Conservation (phyloP, 768 basidiomycete species). For the Melanogaster broomeanus region DNA sequence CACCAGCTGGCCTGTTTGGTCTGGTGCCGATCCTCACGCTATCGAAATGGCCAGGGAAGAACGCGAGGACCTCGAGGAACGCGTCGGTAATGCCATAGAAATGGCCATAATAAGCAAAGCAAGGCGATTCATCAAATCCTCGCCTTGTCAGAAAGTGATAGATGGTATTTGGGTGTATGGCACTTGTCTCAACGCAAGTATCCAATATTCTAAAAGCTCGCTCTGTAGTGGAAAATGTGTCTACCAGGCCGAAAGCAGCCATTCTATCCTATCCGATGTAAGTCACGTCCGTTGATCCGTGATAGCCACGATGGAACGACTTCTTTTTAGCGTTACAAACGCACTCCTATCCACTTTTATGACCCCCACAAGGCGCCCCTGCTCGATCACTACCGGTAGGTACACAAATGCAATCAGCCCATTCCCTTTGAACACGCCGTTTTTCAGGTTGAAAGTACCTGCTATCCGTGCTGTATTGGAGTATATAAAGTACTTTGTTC, state of each 20-base stretch:
- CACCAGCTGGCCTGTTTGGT: conserved; percentile 80
- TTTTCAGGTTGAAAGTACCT: conserved; percentile 81
- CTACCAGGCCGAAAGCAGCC: conserved; percentile 85
- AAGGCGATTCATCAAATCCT: conserved; percentile 87
- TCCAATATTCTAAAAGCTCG: conserved; percentile 17
- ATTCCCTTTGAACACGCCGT: neutral
- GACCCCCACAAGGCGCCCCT: conserved; percentile 92
- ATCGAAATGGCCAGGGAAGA: conserved; percentile 62
- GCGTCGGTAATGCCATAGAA: conserved; percentile 91
- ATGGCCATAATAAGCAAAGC: conserved; percentile 87
- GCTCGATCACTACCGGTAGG: conserved; percentile 92
- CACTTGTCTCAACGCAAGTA: neutral
- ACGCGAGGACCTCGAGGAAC: conserved; percentile 68
- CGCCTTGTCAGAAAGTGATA: conserved; percentile 89
- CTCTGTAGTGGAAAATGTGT: conserved; percentile 80
- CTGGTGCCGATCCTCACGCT: conserved; percentile 65
- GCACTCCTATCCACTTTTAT: conserved; percentile 89
- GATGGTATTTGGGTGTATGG: conserved; percentile 77
- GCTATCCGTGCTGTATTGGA: conserved; percentile 89
- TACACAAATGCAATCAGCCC: neutral
- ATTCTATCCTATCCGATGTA: conserved; percentile 89
- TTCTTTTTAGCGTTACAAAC: conserved; percentile 81
- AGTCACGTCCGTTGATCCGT: conserved; percentile 14
- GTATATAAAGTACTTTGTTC: conserved; percentile 67
- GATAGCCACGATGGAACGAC: neutral